Evolutionary conservation across 2,329 filamentous ascomycete species (phyloP).

Genomic region (Decorospora gaudefroyi): DNA sequence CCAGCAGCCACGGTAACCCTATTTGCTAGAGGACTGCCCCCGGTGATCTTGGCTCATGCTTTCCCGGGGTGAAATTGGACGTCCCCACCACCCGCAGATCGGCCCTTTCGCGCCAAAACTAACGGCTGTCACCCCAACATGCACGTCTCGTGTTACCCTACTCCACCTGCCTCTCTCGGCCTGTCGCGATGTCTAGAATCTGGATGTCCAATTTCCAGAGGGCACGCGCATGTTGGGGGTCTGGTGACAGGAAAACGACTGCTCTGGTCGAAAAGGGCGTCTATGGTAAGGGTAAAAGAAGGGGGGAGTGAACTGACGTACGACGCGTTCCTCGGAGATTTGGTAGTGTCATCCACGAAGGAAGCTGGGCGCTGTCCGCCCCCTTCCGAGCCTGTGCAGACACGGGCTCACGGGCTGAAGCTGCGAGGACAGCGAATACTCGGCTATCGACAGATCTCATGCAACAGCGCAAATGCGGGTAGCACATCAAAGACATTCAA

Average conservation of each 20-base stretch:
- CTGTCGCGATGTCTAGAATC: conserved; percentile 15
- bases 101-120: conserved; percentile 33
- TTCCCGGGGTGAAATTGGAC: conserved; percentile 3
- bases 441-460: conserved; percentile 7
- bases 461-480: conserved; percentile 1
- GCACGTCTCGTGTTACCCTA: conserved; percentile 35
- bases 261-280: neutral
- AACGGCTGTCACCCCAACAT: conserved; percentile 43
- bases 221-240: conserved; percentile 12
- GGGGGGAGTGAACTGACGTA: neutral
- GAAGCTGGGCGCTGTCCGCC: conserved; percentile 2
- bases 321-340: conserved; percentile 6
- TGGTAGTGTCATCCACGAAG: conserved; percentile 4
- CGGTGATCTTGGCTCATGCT: conserved; percentile 8
- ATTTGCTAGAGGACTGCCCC: conserved; percentile 17
- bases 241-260: conserved; percentile 11
- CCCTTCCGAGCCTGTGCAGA: conserved; percentile 4
- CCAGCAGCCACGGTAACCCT: conserved; percentile 13
- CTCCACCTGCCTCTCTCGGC: conserved; percentile 13
- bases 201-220: conserved; percentile 11
- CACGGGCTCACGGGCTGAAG: no score
- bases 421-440: conserved; percentile 1
- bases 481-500: conserved; percentile 1
- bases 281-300: neutral
- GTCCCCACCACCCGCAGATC: conserved; percentile 30